Percentiles rank a stretch among this genome's conserved stretches.
Evolutionary conservation across 148 eudicot species (phyloP).

Genomic region (Hydrangea macrophylla): DNA sequence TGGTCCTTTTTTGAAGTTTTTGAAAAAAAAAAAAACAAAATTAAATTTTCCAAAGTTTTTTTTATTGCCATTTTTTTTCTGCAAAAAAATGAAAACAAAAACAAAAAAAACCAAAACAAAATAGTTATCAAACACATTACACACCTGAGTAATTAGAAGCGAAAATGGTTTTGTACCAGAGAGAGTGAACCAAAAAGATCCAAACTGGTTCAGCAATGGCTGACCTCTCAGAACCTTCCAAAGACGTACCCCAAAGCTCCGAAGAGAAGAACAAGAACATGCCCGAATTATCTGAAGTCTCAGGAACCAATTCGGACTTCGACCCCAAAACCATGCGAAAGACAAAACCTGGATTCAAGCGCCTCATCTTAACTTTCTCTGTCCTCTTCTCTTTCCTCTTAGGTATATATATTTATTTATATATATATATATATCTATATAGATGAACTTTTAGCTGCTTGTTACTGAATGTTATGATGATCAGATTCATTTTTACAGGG

Average conservation of each 20-base stretch:
- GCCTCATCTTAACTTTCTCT: conserved; percentile 57
- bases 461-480: not conserved
- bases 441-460: not conserved
- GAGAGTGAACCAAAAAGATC: too few species aligned
- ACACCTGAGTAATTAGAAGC: too few species aligned
- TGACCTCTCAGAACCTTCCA: not conserved
- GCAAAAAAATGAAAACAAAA: too few species aligned
- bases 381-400: conserved; percentile 70
- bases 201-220: not conserved
- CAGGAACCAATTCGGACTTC: not conserved
- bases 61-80: too few species aligned
- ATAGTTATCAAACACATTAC: too few species aligned
- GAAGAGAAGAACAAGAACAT: not conserved
- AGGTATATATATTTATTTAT: conserved; percentile 24
- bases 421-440: not conserved
- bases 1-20: too few species aligned
- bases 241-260: not conserved
- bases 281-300: not conserved
- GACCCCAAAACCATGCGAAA: conserved; percentile 41
- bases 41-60: too few species aligned
- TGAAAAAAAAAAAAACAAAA: too few species aligned
- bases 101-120: too few species aligned
- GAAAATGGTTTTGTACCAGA: too few species aligned
- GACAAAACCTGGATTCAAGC: conserved; percentile 80
- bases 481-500: conserved; percentile 45